A percentile compares a stretch with the other conserved stretches of the same genome.
phyloP scores from a whole-genome alignment of 2,329 filamentous ascomycete species.

The Fusarium succisae region DNA sequence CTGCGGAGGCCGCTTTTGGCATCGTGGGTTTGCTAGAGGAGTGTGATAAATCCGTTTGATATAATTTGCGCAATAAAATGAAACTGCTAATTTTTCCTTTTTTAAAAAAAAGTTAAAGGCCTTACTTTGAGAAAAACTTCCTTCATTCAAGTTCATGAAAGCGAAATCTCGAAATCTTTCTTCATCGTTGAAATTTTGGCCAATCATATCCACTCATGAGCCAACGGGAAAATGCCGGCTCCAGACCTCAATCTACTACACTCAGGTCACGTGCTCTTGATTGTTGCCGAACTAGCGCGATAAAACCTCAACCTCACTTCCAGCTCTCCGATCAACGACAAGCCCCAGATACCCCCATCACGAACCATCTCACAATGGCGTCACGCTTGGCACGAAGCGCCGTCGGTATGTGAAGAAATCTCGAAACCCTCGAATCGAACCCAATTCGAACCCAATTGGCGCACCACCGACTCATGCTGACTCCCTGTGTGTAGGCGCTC shows the following conservation, averaged over 20 bases:
- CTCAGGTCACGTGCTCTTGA: slow-evolving; percentile 49
- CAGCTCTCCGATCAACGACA: slow-evolving; percentile 57
- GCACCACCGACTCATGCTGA: slow-evolving; percentile 34
- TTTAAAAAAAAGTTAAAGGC: not conserved
- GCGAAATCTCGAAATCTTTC: slow-evolving; percentile 47
- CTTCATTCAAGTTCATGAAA: slow-evolving; percentile 32
- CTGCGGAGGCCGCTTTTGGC: slow-evolving; percentile 38
- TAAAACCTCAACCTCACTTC: slow-evolving; percentile 62
- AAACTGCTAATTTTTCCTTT: not conserved
- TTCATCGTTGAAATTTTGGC: slow-evolving; percentile 39
- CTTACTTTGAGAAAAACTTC: slow-evolving; percentile 1
- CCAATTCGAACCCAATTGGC: slow-evolving; percentile 44
- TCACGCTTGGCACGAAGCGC: slow-evolving; percentile 96
- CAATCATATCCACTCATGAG: slow-evolving; percentile 40
- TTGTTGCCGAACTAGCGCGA: slow-evolving; percentile 55
- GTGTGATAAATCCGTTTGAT: not conserved
- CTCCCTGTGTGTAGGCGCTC: slow-evolving; percentile 72
- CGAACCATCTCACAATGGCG: slow-evolving; percentile 84
- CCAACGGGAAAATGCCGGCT: slow-evolving; percentile 42
- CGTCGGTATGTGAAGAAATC: slow-evolving; percentile 74
- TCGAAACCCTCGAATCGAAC: slow-evolving; percentile 12
- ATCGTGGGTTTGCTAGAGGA: slow-evolving; percentile 30
- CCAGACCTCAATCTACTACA: slow-evolving; percentile 31
- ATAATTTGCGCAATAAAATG: not conserved
- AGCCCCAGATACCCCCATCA: slow-evolving; percentile 61